Evolutionary conservation across 108 stramenopile species (phyloP).

Genomic region (Skeletonema menzelii): DNA sequence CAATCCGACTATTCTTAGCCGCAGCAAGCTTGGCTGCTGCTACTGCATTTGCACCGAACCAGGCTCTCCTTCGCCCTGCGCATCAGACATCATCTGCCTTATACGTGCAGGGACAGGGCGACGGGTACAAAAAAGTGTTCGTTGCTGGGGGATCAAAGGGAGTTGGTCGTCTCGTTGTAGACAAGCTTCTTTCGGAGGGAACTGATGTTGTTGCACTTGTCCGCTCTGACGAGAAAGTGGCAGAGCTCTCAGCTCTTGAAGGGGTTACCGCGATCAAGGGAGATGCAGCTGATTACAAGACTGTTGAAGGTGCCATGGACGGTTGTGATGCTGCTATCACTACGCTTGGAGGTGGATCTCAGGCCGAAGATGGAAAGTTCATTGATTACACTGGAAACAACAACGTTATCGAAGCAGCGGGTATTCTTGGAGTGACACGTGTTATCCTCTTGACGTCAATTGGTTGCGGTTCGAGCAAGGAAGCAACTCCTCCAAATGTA

Average conservation of each 20-base stretch:
- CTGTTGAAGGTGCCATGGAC: slow-evolving; percentile 91
- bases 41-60: slow-evolving; percentile 55
- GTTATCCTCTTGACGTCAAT: slow-evolving; percentile 90
- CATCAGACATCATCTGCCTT: slow-evolving; percentile 14
- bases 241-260: slow-evolving; percentile 67
- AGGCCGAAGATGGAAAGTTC: slow-evolving; percentile 52
- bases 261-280: slow-evolving; percentile 88
- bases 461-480: slow-evolving; percentile 88
- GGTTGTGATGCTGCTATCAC: slow-evolving; percentile 97
- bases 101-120: slow-evolving; percentile 48
- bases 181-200: slow-evolving; percentile 70
- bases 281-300: slow-evolving; percentile 92
- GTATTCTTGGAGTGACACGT: slow-evolving; percentile 92
- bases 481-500: slow-evolving; percentile 79
- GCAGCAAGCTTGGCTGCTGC: slow-evolving; percentile 40
- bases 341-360: slow-evolving; percentile 80
- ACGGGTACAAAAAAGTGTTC: slow-evolving; percentile 89
- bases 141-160: slow-evolving; percentile 91
- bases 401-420: slow-evolving; percentile 96
- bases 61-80: slow-evolving; percentile 4
- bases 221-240: slow-evolving; percentile 72
- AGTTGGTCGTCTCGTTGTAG: slow-evolving; percentile 80
- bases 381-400: slow-evolving; percentile 94
- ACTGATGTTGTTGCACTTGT: slow-evolving; percentile 85
- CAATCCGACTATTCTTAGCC: slow-evolving; percentile 25